Percentiles rank a stretch among this genome's conserved stretches.
phyloP scores from a whole-genome alignment of 2,329 filamentous ascomycete species.

The Onygenales sp. region DNA sequence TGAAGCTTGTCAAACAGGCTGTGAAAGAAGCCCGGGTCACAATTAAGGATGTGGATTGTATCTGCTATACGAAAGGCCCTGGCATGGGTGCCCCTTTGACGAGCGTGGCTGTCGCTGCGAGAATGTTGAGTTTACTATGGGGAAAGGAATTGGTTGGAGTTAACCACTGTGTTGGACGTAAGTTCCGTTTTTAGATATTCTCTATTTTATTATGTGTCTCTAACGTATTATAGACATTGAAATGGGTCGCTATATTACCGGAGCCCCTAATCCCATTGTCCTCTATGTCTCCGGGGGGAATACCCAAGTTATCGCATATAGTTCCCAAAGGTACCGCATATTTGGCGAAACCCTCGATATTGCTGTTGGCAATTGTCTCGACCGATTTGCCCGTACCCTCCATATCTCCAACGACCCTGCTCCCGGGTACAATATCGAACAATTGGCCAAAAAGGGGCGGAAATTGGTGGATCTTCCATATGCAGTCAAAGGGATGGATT shows the following conservation, averaged over 20 bases:
- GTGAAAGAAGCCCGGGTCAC: constrained; percentile 58
- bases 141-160: constrained; percentile 81
- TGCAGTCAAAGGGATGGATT: constrained; percentile 97
- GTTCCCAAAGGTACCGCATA: constrained; percentile 87
- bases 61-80: constrained; percentile 92
- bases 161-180: constrained; percentile 90
- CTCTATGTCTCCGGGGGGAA: constrained; percentile 94
- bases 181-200: constrained; percentile 17
- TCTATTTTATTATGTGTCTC: neutral
- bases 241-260: constrained; percentile 91
- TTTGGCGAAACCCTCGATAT: constrained; percentile 98
- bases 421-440: constrained; percentile 96
- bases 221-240: constrained; percentile 59
- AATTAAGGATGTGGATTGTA: constrained; percentile 66
- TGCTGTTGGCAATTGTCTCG: constrained; percentile 93
- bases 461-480: constrained; percentile 82
- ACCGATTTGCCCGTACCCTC: constrained; percentile 86
- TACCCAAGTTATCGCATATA: constrained; percentile 96
- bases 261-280: constrained; percentile 83
- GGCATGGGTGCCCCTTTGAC: constrained; percentile 94
- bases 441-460: constrained; percentile 67
- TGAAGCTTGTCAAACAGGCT: constrained; percentile 67
- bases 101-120: constrained; percentile 73
- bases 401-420: constrained; percentile 91
- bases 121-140: constrained; percentile 77